Evolutionary conservation across 495 filamentous ascomycete species (phyloP).

Genomic region (Daldinia loculata): DNA sequence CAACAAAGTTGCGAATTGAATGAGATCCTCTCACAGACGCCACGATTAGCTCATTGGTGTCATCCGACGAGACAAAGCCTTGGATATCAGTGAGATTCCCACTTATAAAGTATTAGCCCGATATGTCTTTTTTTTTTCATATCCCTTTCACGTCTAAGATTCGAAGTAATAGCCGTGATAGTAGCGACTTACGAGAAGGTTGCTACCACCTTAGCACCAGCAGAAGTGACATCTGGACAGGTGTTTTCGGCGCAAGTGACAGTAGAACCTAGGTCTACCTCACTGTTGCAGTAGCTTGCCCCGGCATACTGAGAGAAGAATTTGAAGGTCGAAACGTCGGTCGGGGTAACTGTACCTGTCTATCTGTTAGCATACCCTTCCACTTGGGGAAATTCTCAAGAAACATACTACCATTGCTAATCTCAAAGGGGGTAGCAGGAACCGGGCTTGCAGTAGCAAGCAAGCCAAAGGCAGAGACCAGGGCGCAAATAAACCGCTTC

Average conservation of each 20-base stretch:
- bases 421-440: constrained; percentile 2
- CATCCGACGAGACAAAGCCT: constrained; percentile 75
- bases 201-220: constrained; percentile 61
- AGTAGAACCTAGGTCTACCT: constrained; percentile 57
- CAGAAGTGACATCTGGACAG: constrained; percentile 69
- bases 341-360: constrained; percentile 41
- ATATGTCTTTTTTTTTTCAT: background rate
- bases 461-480: constrained; percentile 34
- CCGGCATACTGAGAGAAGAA: constrained; percentile 76
- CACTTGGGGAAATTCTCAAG: background rate
- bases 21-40: constrained; percentile 73
- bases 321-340: constrained; percentile 60
- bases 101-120: constrained; percentile 45
- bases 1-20: constrained; percentile 71
- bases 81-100: constrained; percentile 66
- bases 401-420: constrained; percentile 20
- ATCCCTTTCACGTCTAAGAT: background rate
- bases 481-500: constrained; percentile 28
- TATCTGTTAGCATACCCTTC: constrained; percentile 18
- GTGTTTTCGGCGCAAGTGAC: constrained; percentile 66
- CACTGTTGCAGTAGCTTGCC: constrained; percentile 71
- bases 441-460: constrained; percentile 24
- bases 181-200: constrained; percentile 65
- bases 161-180: background rate
- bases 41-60: constrained; percentile 67